These are phyloP conservation scores for Craspedostauros australis DNA, from an alignment of 108 stramenopile species.

Conservation along the genomic window DNA sequence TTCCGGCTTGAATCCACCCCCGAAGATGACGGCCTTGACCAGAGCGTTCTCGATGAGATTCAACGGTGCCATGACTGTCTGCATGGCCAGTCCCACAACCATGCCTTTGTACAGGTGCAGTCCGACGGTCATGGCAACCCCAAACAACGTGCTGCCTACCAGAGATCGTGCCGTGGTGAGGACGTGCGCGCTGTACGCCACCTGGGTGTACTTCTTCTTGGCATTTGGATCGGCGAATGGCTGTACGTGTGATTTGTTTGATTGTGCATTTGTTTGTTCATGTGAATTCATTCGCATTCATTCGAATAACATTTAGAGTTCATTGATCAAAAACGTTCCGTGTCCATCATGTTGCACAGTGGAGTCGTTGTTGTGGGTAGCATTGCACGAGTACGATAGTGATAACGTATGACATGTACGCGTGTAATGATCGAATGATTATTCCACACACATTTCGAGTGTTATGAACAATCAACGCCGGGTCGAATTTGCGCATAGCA, in stretches of 20 bases:
- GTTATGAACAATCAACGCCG: no score
- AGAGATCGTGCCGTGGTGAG: slow-evolving; percentile 42
- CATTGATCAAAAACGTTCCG: no score
- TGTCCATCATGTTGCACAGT: neutral
- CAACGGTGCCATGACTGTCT: slow-evolving; percentile 80
- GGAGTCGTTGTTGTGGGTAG: neutral
- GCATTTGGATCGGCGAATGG: slow-evolving; percentile 75
- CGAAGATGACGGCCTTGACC: slow-evolving; percentile 45
- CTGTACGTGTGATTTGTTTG: slow-evolving; percentile 12
- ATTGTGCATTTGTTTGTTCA: no score
- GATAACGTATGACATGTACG: no score
- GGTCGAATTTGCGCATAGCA: no score
- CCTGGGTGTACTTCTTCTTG: slow-evolving; percentile 74
- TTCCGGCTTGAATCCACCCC: slow-evolving; percentile 49
- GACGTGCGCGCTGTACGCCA: slow-evolving; percentile 41
- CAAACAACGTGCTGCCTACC: slow-evolving; percentile 67
- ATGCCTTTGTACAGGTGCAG: slow-evolving; percentile 85
- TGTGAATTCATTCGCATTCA: no score
- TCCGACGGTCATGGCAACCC: slow-evolving; percentile 72
- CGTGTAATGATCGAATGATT: no score
- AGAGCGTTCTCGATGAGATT: slow-evolving; percentile 69
- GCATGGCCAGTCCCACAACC: slow-evolving; percentile 84
- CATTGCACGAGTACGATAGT: no score
- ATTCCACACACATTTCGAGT: no score
- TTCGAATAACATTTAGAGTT: no score